Base-by-base conservation (phyloP, 441 rosid species). In the Metrosideros polymorpha region DNA sequence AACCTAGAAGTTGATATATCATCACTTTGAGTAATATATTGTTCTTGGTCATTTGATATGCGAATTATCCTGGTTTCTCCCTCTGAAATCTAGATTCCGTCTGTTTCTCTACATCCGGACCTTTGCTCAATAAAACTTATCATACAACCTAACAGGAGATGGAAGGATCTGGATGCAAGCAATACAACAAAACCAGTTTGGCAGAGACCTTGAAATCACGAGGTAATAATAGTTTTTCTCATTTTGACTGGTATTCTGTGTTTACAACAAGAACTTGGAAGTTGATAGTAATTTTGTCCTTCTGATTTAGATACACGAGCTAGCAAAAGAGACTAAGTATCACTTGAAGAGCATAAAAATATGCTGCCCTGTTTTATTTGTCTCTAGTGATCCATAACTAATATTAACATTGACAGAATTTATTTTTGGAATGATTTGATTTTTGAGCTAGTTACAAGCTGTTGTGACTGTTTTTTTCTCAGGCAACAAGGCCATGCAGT, bases 401-500 rank as follows among this genome's bases (percentile, higher is more conserved):
- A 66, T 66, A 39, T 35, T 35, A 66, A 66, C 5, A 66, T 42
- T 35, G 79, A 35, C 45, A 66, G 77, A 66, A 32, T 25, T 66
- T 66, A 9, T 35, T 22, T 32, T 35, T 66, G n/a, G 79, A 22
- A 35, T 35, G 79, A 22, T 2, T 15, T 66, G 79, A 6, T 66
- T 19, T 32, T 35, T 12, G 13, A 66, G n/a, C 84, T 29, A 30
- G 42, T 82, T 82, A 30, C 55, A 27, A n/a, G 55, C 53, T 82
- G 54, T 19, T 52, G 43, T 82, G 88, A 39, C 87, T 86, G 61
- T 88, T 87, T 84, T 89, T 82, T 86, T 71, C 89, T 86, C 89
- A 95, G 99, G 99, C 90, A 97, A 97, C 94, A 93, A 84, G 92
- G 97, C 94, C 9, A 91, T 94, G 98, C 98, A 94, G 89, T 92